Evolutionary conservation across 805 yeast species (phyloP), one percentile per base, ranked within the genome.

Genomic region (Candida ficus): DNA sequence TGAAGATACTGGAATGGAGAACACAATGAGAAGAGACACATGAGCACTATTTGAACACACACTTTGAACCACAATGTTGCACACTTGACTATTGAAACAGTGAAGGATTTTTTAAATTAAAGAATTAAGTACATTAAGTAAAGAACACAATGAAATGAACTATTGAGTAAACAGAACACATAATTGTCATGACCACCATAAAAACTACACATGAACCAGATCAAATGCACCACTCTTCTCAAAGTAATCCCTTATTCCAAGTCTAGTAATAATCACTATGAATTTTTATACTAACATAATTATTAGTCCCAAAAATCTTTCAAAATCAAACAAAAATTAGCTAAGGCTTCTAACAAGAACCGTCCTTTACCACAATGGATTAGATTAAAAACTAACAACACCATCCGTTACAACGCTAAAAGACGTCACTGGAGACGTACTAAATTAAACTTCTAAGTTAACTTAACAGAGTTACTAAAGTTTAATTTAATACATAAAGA

Each of bases 381-480:
- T 85, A 88, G 98, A 79, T 80, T 90, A 75, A 91, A 89, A 85
- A 88, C 98, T 71, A 82, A 76, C 75, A 91, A 88, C 95, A 90
- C 81, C 66, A 84, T 93, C 80, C 88, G 95, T 82, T 88, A 88
- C 86, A 91, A 91, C 78, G 95, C 96, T 70, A 93, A 93, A 89
- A 89, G 98, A 87, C 85, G 98, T 83, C 95, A 93, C 93, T 91
- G 99, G 99, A 91, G 96, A 86, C 87, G 98, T 85, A 91, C 97
- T 67, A 91, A 91, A 95, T 81, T 91, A 76, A 79, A 81, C 82
- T 73, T 91, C 81, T 91, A 90, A 86, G 69, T 45, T 35, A 33
- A 20, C 36, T 33, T 35, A 28, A 10, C 26, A n/a, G 18, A 27
- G 37, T 35, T 29, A 12, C 34, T 33, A 14, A 13, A 25, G 32